These are phyloP conservation scores for Cyberlindnera maritima DNA, from an alignment of 805 yeast genomes.

Conservation along the genomic window DNA sequence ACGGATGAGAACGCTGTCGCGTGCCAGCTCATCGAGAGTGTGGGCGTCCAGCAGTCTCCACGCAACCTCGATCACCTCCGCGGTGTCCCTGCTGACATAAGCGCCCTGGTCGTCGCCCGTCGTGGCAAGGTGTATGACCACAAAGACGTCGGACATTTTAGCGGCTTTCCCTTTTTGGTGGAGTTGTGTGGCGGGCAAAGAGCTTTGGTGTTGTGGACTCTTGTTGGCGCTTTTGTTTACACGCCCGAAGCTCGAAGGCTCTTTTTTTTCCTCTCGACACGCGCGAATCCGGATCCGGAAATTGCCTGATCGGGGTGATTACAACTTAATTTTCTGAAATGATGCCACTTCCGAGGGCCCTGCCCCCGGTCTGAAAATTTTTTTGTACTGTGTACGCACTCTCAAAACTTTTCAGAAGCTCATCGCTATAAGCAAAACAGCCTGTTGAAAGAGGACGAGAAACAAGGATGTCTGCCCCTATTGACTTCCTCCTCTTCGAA, in stretches of 20 bases:
- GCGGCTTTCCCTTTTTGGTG: not conserved
- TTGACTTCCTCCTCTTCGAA: slow-evolving; percentile 92
- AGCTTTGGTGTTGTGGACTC: too few species aligned
- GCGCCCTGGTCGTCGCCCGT: slow-evolving; percentile 65
- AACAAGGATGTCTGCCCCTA: slow-evolving; percentile 44
- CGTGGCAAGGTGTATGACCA: slow-evolving; percentile 59
- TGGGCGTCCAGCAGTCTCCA: slow-evolving; percentile 62
- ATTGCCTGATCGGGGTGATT: not conserved
- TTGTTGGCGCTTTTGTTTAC: slow-evolving; percentile 4
- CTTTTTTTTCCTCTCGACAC: not conserved
- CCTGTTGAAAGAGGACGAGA: not conserved
- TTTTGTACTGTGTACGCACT: not conserved
- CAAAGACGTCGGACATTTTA: slow-evolving; percentile 44
- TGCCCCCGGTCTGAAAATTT: slow-evolving; percentile 12
- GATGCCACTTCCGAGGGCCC: slow-evolving; percentile 1
- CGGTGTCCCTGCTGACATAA: slow-evolving; percentile 60
- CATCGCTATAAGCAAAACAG: not conserved
- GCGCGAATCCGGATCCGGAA: not conserved
- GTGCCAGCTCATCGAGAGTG: slow-evolving; percentile 40
- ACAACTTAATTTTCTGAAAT: not conserved
- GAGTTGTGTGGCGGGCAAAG: too few species aligned
- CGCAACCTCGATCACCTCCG: slow-evolving; percentile 64
- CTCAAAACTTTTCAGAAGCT: slow-evolving; percentile 6
- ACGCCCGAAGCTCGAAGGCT: not conserved
- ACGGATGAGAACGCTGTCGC: slow-evolving; percentile 49